These are phyloP conservation scores for Schwanniomyces polymorphus DNA, from an alignment of 805 yeast species.

Conservation along the genomic window DNA sequence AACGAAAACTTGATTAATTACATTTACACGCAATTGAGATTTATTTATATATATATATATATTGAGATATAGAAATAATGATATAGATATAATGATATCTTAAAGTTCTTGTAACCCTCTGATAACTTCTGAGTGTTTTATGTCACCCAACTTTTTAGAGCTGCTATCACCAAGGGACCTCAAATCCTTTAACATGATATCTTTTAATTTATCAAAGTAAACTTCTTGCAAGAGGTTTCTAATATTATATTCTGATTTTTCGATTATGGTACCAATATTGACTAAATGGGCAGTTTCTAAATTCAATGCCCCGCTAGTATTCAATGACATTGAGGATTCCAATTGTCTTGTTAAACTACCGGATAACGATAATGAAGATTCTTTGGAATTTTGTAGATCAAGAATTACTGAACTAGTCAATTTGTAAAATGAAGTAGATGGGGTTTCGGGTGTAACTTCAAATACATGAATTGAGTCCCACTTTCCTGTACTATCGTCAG, in stretches of 20 bases:
- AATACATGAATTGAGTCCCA: conserved; percentile 97
- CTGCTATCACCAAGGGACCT: conserved; percentile 36
- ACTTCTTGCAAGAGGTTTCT: conserved; percentile 89
- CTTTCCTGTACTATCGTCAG: conserved; percentile 50
- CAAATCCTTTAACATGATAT: conserved; percentile 59
- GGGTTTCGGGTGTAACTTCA: conserved; percentile 55
- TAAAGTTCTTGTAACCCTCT: conserved; percentile 36
- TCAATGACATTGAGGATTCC: conserved; percentile 51
- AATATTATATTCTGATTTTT: conserved; percentile 83
- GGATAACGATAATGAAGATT: conserved; percentile 48
- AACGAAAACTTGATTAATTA: not conserved
- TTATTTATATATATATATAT: not conserved
- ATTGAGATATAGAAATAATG: not conserved
- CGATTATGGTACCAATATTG: conserved; percentile 82
- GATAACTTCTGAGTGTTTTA: conserved; percentile 35
- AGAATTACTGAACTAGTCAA: conserved; percentile 87
- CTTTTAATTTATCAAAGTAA: conserved; percentile 92
- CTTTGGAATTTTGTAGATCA: conserved; percentile 46
- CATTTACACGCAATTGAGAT: not conserved
- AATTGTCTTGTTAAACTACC: conserved; percentile 88
- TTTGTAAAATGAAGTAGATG: conserved; percentile 52
- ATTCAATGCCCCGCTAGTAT: conserved; percentile 27
- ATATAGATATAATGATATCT: not conserved
- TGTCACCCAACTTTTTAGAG: conserved; percentile 27
- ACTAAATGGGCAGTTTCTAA: conserved; percentile 72